Base-by-base conservation (phyloP, 106 monocot species). In the Alisma plantagoaquatica region DNA sequence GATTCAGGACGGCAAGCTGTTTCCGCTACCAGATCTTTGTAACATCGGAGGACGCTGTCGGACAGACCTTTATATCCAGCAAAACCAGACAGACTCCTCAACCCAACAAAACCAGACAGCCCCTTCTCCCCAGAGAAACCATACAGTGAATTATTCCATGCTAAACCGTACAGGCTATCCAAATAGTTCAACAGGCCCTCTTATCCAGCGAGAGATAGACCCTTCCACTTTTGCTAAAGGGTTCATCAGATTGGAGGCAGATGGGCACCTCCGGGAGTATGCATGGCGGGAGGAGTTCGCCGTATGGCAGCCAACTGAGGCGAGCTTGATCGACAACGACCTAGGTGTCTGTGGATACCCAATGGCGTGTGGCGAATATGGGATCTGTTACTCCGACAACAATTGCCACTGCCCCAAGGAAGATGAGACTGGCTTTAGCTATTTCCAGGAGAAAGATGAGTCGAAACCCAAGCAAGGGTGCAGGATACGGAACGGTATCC, bases 261-360 rank as follows among this genome's bases (percentile, higher is more conserved):
- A 51, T n/a, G 51, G 51, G 14, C 51, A 51, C 17, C 25, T 51
- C 16, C 26, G 26, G 25, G 26, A 26, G 25, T 51, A 51, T 17
- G 10, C 26, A 2, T 51, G 51, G 51, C 0, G 11, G 29, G 27
- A 51, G 6, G 25, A 27, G 0, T 12, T 4, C 27, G 16, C 14
- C 14, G 25, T 27, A 16, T 50, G 50, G 50, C 24, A 23, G 50
- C 11, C 22, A 10, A 7, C 0, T 3, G 50, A 23, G 22, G 22
- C 1, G 29, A 51, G 22, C 24, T 0, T 21, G 51, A 24, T 12
- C 17, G n/a, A n/a, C n/a, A n/a, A n/a, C n/a, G n/a, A 29, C 3
- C 3, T 51, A 15, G 0, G 25, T 27, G 11, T 15, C 23, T 51
- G 51, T 28, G 27, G 25, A 5, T 51, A 51, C 27, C 51, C 51